phyloP scores from a whole-genome alignment of 768 basidiomycete species.

The Chalciporus piperatus region DNA sequence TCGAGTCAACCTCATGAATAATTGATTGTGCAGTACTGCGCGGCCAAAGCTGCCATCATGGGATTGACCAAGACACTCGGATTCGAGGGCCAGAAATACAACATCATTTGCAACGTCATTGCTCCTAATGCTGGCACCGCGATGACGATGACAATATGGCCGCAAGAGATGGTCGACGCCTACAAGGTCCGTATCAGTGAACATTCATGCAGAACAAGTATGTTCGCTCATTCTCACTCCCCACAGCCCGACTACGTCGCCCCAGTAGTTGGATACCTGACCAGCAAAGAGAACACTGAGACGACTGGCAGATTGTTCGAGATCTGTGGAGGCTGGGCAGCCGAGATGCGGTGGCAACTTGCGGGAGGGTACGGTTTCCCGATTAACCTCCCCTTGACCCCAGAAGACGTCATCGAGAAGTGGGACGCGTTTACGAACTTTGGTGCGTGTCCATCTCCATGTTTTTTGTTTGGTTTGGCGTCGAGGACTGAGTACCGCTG shows the following conservation, averaged over 20 bases:
- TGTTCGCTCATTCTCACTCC: neutral
- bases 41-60: constrained; percentile 90
- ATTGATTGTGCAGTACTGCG: constrained; percentile 59
- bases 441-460: constrained; percentile 56
- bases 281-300: constrained; percentile 73
- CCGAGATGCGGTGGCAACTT: constrained; percentile 90
- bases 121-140: constrained; percentile 88
- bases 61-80: constrained; percentile 88
- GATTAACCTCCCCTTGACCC: constrained; percentile 64
- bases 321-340: constrained; percentile 87
- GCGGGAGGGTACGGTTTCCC: constrained; percentile 88
- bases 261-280: constrained; percentile 88
- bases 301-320: constrained; percentile 81
- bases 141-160: constrained; percentile 86
- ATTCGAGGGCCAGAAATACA: constrained; percentile 88
- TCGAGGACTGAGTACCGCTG: neutral
- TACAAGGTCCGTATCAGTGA: constrained; percentile 60
- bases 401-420: constrained; percentile 76
- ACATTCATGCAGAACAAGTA: neutral
- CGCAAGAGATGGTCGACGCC: constrained; percentile 82
- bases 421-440: constrained; percentile 88
- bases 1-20: neutral
- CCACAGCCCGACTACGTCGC: constrained; percentile 84
- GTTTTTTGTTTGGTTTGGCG: no score
- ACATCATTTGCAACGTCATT: constrained; percentile 85